Conservation (phyloP, 192 early-diverging fungal genomes). For the Linnemannia hyalina region DNA sequence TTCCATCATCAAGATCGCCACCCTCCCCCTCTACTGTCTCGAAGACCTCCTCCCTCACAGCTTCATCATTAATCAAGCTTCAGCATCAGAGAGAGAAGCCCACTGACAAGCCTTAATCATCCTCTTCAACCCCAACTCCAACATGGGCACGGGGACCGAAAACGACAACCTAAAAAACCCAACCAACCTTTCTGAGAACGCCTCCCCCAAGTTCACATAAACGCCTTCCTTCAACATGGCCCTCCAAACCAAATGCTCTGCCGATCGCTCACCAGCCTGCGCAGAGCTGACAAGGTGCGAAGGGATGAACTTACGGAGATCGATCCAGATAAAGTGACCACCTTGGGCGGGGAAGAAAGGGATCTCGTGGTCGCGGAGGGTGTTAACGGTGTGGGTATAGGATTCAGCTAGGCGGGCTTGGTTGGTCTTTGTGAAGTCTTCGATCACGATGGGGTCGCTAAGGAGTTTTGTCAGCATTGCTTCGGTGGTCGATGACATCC, state of each 20-base stretch:
- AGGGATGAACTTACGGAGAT: slow-evolving; percentile 59
- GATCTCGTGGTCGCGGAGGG: slow-evolving; percentile 63
- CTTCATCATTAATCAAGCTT: too few species aligned
- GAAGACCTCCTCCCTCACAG: not conserved
- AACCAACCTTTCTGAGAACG: slow-evolving; percentile 68
- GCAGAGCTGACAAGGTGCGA: slow-evolving; percentile 9
- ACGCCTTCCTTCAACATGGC: slow-evolving; percentile 66
- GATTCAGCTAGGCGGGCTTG: slow-evolving; percentile 64
- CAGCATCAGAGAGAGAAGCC: not conserved
- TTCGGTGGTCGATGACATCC: slow-evolving; percentile 73
- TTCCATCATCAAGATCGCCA: not conserved
- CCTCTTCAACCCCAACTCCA: slow-evolving; percentile 65
- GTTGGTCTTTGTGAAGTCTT: slow-evolving; percentile 71
- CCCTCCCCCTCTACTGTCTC: not conserved
- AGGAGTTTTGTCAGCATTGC: slow-evolving; percentile 69
- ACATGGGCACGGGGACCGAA: slow-evolving; percentile 59
- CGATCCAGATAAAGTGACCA: slow-evolving; percentile 82
- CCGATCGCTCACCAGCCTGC: slow-evolving; percentile 33
- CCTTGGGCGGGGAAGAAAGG: slow-evolving; percentile 72
- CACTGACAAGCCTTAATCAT: slow-evolving; percentile 47
- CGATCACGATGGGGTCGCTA: slow-evolving; percentile 67
- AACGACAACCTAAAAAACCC: slow-evolving; percentile 81
- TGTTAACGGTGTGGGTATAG: slow-evolving; percentile 59
- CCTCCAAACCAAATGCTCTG: slow-evolving; percentile 66
- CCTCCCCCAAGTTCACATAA: slow-evolving; percentile 76